phyloP scores from a whole-genome alignment of 148 eudicot genomes.

The Vaccinium darrowii region DNA sequence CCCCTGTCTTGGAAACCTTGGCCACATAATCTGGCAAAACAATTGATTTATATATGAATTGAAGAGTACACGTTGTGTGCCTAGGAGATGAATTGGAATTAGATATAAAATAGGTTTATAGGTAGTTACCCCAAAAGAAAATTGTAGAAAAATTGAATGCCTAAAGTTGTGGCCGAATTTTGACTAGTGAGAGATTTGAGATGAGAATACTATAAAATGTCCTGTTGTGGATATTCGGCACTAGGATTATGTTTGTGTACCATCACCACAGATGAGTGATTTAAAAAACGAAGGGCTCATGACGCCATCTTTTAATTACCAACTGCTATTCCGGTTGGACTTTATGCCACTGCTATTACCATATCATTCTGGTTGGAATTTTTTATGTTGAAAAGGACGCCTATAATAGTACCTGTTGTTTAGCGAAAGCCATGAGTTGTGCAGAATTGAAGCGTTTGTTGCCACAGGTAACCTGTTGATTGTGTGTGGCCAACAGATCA shows the following conservation, averaged over 20 bases:
- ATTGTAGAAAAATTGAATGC: not conserved
- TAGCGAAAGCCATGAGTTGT: conserved; percentile 57
- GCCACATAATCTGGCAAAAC: not conserved
- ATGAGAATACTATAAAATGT: not conserved
- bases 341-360: too few relatives aligned
- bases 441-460: conserved; percentile 39
- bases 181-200: not conserved
- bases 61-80: not conserved
- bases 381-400: too few relatives aligned
- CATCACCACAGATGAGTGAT: not conserved
- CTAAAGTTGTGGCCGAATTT: not conserved
- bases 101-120: not conserved
- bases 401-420: conserved; percentile 48
- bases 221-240: not conserved
- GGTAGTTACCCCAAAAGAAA: not conserved
- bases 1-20: not conserved
- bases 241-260: not conserved
- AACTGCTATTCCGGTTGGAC: not conserved
- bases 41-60: not conserved
- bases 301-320: not conserved
- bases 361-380: too few relatives aligned
- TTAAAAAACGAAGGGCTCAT: not conserved
- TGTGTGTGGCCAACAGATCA: conserved; percentile 58
- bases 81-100: not conserved
- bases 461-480: conserved; percentile 59